Evolutionary conservation across 1,284 basidiomycete genomes (phyloP).

Genomic region (Xerocomus amazonicus): DNA sequence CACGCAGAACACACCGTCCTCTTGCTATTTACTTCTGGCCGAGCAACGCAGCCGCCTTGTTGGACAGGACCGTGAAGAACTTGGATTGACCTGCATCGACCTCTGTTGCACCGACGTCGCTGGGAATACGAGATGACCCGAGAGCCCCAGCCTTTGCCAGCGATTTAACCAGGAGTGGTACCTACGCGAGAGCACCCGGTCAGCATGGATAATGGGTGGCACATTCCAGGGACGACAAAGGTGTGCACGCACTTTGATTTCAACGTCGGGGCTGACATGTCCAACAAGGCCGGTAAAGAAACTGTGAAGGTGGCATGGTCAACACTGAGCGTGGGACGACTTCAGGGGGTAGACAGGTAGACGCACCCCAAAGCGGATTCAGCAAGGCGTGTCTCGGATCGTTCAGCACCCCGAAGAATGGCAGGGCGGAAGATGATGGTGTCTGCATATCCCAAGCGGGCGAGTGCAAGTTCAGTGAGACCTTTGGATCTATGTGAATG

Average conservation of each 20-base stretch:
- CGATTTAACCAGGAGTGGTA: slow-evolving; percentile 16
- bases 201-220: neutral
- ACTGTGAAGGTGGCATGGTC: slow-evolving; percentile 23
- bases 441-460: slow-evolving; percentile 61
- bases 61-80: slow-evolving; percentile 24
- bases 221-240: neutral
- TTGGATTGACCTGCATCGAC: slow-evolving; percentile 16
- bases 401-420: slow-evolving; percentile 42
- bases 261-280: slow-evolving; percentile 36
- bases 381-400: slow-evolving; percentile 37
- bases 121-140: slow-evolving; percentile 19
- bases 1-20: neutral
- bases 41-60: slow-evolving; percentile 22
- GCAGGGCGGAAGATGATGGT: slow-evolving; percentile 67
- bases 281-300: slow-evolving; percentile 39
- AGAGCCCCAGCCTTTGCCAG: slow-evolving; percentile 28
- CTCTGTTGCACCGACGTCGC: slow-evolving; percentile 18
- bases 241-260: slow-evolving; percentile 42
- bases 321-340: neutral
- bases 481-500: slow-evolving; percentile 57
- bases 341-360: too few relatives aligned
- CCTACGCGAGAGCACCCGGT: neutral
- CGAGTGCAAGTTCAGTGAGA: slow-evolving; percentile 66
- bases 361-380: slow-evolving; percentile 46
- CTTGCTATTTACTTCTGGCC: slow-evolving; percentile 8